phyloP scores from a whole-genome alignment of 495 filamentous ascomycete species.

The Hypoxylon lienhwacheense region DNA sequence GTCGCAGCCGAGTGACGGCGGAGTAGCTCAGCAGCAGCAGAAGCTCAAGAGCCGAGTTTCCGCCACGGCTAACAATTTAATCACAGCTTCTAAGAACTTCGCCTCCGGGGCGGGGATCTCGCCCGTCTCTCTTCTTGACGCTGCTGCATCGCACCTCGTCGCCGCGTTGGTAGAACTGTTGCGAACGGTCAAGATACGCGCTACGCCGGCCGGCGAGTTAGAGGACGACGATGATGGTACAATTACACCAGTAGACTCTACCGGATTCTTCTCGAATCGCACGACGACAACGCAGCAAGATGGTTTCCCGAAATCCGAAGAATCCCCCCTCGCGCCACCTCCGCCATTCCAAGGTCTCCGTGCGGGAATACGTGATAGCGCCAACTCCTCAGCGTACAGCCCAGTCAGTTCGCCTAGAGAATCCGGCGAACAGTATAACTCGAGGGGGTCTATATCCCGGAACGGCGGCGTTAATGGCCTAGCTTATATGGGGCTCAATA shows the following conservation, averaged over 20 bases:
- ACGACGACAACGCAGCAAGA: slow-evolving; percentile 42
- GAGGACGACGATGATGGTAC: slow-evolving; percentile 73
- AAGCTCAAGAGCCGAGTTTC: slow-evolving; percentile 81
- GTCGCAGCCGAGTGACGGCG: slow-evolving; percentile 52
- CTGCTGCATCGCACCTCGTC: slow-evolving; percentile 89
- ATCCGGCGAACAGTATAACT: slow-evolving; percentile 44
- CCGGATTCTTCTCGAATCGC: slow-evolving; percentile 56
- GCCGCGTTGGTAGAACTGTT: slow-evolving; percentile 83
- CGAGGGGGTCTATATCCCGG: slow-evolving; percentile 40
- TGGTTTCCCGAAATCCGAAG: slow-evolving; percentile 29
- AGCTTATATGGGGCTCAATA: slow-evolving; percentile 42
- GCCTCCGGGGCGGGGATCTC: slow-evolving; percentile 78
- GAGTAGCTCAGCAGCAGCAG: slow-evolving; percentile 51
- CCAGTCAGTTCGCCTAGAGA: slow-evolving; percentile 57
- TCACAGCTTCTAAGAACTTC: slow-evolving; percentile 91
- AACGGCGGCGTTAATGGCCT: slow-evolving; percentile 38
- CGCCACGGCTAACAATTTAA: slow-evolving; percentile 91
- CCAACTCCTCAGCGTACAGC: slow-evolving; percentile 59
- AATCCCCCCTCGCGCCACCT: slow-evolving; percentile 42
- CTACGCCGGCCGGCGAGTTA: slow-evolving; percentile 70
- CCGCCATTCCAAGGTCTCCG: slow-evolving; percentile 55
- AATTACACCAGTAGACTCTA: slow-evolving; percentile 55
- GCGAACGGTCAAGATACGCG: slow-evolving; percentile 77
- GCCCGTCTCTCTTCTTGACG: slow-evolving; percentile 91
- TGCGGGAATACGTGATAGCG: slow-evolving; percentile 44